Base-by-base conservation (phyloP, 176 grass and related monocot species). In the Avena atlantica region DNA sequence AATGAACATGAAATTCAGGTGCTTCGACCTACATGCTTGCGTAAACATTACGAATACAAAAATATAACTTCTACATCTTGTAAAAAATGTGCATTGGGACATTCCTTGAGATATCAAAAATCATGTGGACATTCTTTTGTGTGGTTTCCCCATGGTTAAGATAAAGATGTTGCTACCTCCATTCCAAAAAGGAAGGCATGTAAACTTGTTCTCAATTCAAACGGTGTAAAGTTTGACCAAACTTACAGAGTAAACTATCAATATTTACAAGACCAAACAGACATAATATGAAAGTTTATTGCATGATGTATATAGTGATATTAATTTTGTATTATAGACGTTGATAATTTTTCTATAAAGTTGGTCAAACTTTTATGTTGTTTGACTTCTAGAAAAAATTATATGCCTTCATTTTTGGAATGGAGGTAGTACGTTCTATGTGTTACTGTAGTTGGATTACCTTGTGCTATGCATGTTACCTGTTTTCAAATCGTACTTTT, bases 1-100 rank as follows among this genome's bases (percentile, higher is more conserved):
- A 96, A 87, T 85, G 97, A 99, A 89, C 92, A 99, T 90, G 97
- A 99, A 91, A 88, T 99, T 93, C 97, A 99, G 94, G 97, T 99
- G 90, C 68, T n/a, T 59, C 11, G 19, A 74, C 60, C 78, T 85
- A 15, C 20, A 37, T 24, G 61, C 61, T 82, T 85, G 14, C 13
- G 42, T 64, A 70, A 81, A 16, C 14, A 84, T 44, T 80, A 31
- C 37, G 36, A 11, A 51, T 51, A 31, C 48, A 69, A n/a, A 53
- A 66, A 45, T 83, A 17, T 76, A 59, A 29, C 6, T 57, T n/a
- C 23, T 64, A 27, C 70, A n/a, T 61, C 60, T 62, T 34, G 47
- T 47, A 19, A 19, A 34, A 76, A 84, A 64, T 34, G 48, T 67
- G 13, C 44, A 45, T 17, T 51, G 24, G 70, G 62, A 21, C 19